Percentiles rank a stretch among this genome's conserved stretches.
phyloP scores from a whole-genome alignment of 257 asterid genomes.

The Thymus quinquecostatus region DNA sequence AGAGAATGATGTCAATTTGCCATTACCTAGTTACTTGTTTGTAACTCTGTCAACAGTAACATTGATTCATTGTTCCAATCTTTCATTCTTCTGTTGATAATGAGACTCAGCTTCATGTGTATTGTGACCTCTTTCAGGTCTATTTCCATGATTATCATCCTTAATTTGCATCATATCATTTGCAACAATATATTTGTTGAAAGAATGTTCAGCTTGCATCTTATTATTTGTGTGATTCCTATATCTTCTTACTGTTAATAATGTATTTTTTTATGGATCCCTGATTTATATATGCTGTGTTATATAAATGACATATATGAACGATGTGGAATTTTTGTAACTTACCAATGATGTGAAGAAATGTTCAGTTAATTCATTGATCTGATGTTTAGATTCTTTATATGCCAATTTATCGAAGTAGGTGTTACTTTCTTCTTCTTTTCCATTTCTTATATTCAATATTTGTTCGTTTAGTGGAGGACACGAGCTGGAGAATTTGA shows the following conservation, averaged over 20 bases:
- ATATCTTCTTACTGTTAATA: too few relatives aligned
- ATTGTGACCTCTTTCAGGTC: too few relatives aligned
- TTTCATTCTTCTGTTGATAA: conserved; percentile 19
- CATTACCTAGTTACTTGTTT: conserved; percentile 5
- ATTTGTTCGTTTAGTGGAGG: conserved; percentile 63
- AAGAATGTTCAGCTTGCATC: too few relatives aligned
- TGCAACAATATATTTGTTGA: too few relatives aligned
- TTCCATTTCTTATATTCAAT: conserved; percentile 24
- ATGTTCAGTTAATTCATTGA: conserved; percentile 19
- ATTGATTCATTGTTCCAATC: background rate
- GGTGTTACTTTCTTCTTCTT: conserved; percentile 6
- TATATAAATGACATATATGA: background rate
- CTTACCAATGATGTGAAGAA: conserved; percentile 5
- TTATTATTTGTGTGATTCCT: too few relatives aligned
- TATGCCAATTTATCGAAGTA: conserved; percentile 14
- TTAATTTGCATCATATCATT: too few relatives aligned
- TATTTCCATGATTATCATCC: too few relatives aligned
- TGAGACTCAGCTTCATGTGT: background rate
- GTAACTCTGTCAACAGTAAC: background rate
- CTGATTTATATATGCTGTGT: too few relatives aligned
- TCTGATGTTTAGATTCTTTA: conserved; percentile 8
- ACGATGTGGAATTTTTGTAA: background rate
- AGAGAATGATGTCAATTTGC: background rate
- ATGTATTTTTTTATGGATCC: too few relatives aligned
- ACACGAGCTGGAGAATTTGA: conserved; percentile 64